Percentiles rank a stretch among this genome's conserved stretches.
Evolutionary conservation across 1,139 yeast species (phyloP).

Genomic region (Suhomyces kunorum): DNA sequence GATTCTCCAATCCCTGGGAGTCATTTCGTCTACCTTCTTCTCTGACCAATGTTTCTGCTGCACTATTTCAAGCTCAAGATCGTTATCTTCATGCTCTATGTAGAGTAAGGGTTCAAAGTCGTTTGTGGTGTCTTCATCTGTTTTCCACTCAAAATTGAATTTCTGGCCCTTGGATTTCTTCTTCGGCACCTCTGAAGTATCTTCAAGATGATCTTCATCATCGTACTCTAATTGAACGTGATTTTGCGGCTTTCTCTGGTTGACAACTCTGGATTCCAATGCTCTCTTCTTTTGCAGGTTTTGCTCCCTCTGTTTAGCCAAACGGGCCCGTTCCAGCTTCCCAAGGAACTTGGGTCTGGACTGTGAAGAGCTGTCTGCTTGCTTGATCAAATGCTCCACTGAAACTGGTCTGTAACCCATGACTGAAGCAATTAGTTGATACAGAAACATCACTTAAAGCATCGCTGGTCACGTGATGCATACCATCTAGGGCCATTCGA

Average conservation of each 20-base stretch:
- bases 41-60: slow-evolving; percentile 65
- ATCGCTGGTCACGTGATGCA: slow-evolving; percentile 3
- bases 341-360: slow-evolving; percentile 51
- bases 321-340: slow-evolving; percentile 44
- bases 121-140: slow-evolving; percentile 54
- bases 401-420: slow-evolving; percentile 38
- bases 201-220: slow-evolving; percentile 7
- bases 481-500: neutral
- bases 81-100: slow-evolving; percentile 16
- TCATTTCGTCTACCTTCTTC: slow-evolving; percentile 67
- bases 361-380: slow-evolving; percentile 17
- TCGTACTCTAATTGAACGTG: slow-evolving; percentile 5
- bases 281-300: slow-evolving; percentile 20
- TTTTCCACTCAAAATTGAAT: slow-evolving; percentile 72
- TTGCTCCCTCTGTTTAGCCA: slow-evolving; percentile 26
- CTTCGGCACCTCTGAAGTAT: neutral
- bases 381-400: slow-evolving; percentile 43
- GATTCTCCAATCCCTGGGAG: slow-evolving; percentile 85
- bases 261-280: too few species aligned
- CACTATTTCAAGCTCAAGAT: slow-evolving; percentile 17
- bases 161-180: slow-evolving; percentile 25
- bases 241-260: slow-evolving; percentile 6
- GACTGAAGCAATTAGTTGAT: neutral
- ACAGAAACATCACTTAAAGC: neutral
- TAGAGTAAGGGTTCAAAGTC: slow-evolving; percentile 46